phyloP scores from a whole-genome alignment of 2,329 filamentous ascomycete species.

The Calonectria crousiana region DNA sequence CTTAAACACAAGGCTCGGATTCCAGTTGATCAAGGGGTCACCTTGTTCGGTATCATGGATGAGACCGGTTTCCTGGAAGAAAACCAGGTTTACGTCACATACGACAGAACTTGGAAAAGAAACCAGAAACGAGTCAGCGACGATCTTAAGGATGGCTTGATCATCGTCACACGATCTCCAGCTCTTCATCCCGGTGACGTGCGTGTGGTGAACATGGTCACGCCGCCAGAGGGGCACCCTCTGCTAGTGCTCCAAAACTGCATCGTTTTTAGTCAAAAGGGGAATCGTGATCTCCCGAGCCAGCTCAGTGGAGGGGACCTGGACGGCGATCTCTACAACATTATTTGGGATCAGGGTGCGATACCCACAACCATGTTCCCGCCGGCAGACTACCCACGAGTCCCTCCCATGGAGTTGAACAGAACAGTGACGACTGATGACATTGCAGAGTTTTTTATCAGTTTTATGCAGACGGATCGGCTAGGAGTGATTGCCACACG shows the following conservation, averaged over 20 bases:
- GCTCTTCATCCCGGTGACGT: slow-evolving; percentile 87
- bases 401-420: slow-evolving; percentile 68
- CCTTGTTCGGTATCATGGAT: slow-evolving; percentile 86
- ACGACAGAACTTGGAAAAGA: slow-evolving; percentile 53
- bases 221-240: slow-evolving; percentile 71
- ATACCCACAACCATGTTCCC: slow-evolving; percentile 55
- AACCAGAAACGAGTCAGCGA: slow-evolving; percentile 42
- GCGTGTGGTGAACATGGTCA: slow-evolving; percentile 72
- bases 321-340: slow-evolving; percentile 84
- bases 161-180: slow-evolving; percentile 83
- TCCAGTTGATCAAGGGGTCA: slow-evolving; percentile 76
- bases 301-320: slow-evolving; percentile 85
- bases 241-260: slow-evolving; percentile 76
- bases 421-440: slow-evolving; percentile 71
- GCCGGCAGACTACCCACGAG: slow-evolving; percentile 78
- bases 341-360: slow-evolving; percentile 77
- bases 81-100: slow-evolving; percentile 76
- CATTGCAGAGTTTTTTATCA: slow-evolving; percentile 85
- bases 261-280: slow-evolving; percentile 80
- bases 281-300: slow-evolving; percentile 80
- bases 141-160: slow-evolving; percentile 50
- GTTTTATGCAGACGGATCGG: slow-evolving; percentile 77
- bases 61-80: slow-evolving; percentile 78
- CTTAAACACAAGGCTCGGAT: slow-evolving; percentile 86
- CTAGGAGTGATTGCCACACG: slow-evolving; percentile 74